These are phyloP conservation scores for Saturnispora halmiae DNA, from an alignment of 805 yeast genomes.

Conservation along the genomic window DNA sequence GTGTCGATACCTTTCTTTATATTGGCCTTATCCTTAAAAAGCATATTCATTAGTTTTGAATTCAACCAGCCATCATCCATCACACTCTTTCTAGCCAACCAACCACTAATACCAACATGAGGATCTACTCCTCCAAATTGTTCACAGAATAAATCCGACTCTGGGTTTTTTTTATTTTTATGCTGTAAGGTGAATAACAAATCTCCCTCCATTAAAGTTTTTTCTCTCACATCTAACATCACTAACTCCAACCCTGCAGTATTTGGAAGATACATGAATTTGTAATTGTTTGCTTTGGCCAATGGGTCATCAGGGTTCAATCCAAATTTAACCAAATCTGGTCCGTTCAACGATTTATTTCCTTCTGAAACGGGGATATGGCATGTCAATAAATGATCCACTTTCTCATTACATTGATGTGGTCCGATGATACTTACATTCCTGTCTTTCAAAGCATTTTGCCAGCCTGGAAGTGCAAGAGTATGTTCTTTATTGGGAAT, in stretches of 20 bases:
- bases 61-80: slow-evolving; percentile 12
- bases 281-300: slow-evolving; percentile 34
- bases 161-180: slow-evolving; percentile 32
- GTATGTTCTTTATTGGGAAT: slow-evolving; percentile 60
- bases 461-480: slow-evolving; percentile 23
- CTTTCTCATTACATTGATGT: neutral
- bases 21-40: slow-evolving; percentile 12
- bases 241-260: slow-evolving; percentile 54
- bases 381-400: slow-evolving; percentile 4
- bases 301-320: slow-evolving; percentile 14
- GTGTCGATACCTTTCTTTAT: slow-evolving; percentile 25
- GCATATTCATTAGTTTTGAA: neutral
- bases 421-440: neutral
- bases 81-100: slow-evolving; percentile 14
- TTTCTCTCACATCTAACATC: slow-evolving; percentile 37
- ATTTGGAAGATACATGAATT: slow-evolving; percentile 46
- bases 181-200: slow-evolving; percentile 49
- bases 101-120: slow-evolving; percentile 31
- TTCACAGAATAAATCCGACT: slow-evolving; percentile 32
- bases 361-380: neutral
- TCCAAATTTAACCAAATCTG: slow-evolving; percentile 29
- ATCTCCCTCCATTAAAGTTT: slow-evolving; percentile 50
- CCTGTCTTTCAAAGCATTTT: neutral
- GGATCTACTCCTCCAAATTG: slow-evolving; percentile 34
- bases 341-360: neutral